phyloP scores from a whole-genome alignment of 2,329 filamentous ascomycete genomes.

The Aureobasidium subglaciale region DNA sequence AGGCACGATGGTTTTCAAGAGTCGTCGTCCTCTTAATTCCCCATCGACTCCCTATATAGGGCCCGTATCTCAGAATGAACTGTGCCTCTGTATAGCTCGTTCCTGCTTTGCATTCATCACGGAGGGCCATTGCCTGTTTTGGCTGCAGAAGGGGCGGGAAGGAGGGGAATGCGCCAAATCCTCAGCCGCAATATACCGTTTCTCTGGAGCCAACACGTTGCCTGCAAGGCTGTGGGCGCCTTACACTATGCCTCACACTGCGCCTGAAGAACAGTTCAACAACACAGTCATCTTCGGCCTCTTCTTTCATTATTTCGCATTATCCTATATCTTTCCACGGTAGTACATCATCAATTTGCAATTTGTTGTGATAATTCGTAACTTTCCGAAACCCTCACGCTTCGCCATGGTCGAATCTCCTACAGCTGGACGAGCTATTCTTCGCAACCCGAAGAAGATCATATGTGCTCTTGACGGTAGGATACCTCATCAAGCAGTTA shows the following conservation, averaged over 20 bases:
- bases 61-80: too few relatives aligned
- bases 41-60: too few relatives aligned
- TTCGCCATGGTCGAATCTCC: background rate
- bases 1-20: too few relatives aligned
- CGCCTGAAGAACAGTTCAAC: background rate
- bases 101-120: too few relatives aligned
- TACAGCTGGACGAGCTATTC: slow-evolving; percentile 4
- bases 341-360: too few relatives aligned
- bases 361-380: too few relatives aligned
- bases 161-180: slow-evolving; percentile 2
- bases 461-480: slow-evolving; percentile 11
- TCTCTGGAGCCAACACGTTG: slow-evolving; percentile 6
- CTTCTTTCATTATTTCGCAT: background rate
- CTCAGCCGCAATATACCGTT: background rate
- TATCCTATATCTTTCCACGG: background rate
- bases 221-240: slow-evolving; percentile 5
- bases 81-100: too few relatives aligned
- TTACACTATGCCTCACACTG: background rate
- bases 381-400: too few relatives aligned
- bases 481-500: background rate
- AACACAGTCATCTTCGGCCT: too few relatives aligned
- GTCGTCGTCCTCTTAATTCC: too few relatives aligned
- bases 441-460: slow-evolving; percentile 13
- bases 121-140: too few relatives aligned
- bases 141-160: too few relatives aligned